phyloP scores from a whole-genome alignment of 441 rosid genomes.

The Aleurites moluccanus region DNA sequence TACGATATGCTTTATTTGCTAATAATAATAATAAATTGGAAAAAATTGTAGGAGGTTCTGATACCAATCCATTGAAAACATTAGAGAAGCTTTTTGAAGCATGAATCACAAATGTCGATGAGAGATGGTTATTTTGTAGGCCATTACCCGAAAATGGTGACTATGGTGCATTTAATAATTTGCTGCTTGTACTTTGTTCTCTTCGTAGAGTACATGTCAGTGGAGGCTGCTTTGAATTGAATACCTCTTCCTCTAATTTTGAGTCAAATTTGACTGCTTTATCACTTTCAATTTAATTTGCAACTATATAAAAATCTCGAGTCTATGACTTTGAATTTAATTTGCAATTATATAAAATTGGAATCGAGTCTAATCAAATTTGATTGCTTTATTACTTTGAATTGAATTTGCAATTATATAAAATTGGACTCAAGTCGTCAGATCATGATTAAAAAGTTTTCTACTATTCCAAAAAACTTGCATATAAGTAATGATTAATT shows the following conservation, averaged over 20 bases:
- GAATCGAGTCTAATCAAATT: neutral
- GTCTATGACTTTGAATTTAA: neutral
- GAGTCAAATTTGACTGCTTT: neutral
- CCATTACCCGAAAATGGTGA: neutral
- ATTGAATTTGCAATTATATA: neutral
- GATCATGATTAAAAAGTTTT: neutral
- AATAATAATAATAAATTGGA: neutral
- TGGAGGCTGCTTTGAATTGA: neutral
- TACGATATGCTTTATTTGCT: no score
- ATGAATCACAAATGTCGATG: neutral
- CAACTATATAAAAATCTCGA: neutral
- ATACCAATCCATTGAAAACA: neutral
- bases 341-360: neutral
- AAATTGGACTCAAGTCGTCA: no score
- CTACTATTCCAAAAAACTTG: neutral
- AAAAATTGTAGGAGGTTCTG: neutral
- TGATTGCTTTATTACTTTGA: neutral
- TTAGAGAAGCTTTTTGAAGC: neutral
- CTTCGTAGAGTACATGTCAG: neutral
- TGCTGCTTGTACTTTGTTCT: neutral
- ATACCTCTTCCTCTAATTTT: neutral
- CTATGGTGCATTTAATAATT: neutral
- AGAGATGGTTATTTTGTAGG: constrained; percentile 4
- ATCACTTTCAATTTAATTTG: neutral
- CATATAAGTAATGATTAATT: no score